These are phyloP conservation scores for Tulasnella sp. DNA, from an alignment of 768 basidiomycete species.

Conservation along the genomic window DNA sequence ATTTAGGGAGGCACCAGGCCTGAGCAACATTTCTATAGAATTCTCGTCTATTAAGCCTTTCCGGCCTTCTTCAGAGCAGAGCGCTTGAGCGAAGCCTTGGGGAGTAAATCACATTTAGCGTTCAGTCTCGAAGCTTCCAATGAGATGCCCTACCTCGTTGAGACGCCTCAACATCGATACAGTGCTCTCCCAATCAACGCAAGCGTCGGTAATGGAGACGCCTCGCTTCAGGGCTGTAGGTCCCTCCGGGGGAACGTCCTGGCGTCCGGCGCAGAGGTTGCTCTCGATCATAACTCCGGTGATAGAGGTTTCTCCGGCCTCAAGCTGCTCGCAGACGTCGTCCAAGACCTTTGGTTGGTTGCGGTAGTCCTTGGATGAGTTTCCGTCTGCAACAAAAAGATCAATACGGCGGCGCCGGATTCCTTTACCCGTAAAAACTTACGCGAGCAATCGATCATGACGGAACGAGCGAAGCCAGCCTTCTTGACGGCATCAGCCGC, in stretches of 20 bases:
- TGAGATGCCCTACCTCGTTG: conserved; percentile 35
- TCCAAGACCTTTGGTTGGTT: conserved; percentile 82
- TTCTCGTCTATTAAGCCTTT: not conserved
- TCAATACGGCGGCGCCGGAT: too few species aligned
- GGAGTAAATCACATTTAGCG: not conserved
- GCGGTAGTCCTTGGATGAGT: conserved; percentile 88
- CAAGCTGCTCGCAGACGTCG: conserved; percentile 61
- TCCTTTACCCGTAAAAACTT: conserved; percentile 23
- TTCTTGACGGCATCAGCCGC: conserved; percentile 55
- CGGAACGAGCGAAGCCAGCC: conserved; percentile 44
- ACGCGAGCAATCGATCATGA: conserved; percentile 86
- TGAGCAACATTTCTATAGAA: too few species aligned
- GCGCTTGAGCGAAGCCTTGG: conserved; percentile 7
- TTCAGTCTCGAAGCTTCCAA: too few species aligned
- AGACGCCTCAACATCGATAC: conserved; percentile 61
- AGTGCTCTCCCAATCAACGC: conserved; percentile 76
- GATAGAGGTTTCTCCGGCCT: conserved; percentile 52
- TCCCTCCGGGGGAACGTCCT: conserved; percentile 69
- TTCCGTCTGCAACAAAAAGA: conserved; percentile 55
- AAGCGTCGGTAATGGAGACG: conserved; percentile 86
- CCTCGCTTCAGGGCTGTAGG: conserved; percentile 60
- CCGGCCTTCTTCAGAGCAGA: not conserved
- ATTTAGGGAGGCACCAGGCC: too few species aligned
- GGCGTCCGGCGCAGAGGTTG: conserved; percentile 81
- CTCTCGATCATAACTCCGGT: conserved; percentile 97